Conservation (phyloP, 192 early-diverging fungal genomes). For the Backusella mclennaniae region DNA sequence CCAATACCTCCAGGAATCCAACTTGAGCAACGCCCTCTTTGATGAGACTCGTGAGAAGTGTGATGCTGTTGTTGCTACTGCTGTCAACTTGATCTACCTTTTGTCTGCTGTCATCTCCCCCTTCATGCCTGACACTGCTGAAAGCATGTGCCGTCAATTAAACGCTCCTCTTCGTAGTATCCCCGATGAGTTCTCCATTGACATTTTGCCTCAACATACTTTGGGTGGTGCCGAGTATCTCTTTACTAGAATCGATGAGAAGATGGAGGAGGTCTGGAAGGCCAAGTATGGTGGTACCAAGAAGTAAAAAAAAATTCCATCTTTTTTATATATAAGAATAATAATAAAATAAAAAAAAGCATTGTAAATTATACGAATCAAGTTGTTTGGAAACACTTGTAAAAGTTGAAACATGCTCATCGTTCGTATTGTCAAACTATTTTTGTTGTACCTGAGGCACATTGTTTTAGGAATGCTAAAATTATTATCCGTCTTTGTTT, state of each 20-base stretch:
- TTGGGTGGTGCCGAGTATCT: conserved; percentile 89
- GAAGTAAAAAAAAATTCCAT: not conserved
- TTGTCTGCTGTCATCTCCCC: conserved; percentile 85
- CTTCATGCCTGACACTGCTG: conserved; percentile 88
- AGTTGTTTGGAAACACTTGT: not conserved
- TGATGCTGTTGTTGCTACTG: conserved; percentile 81
- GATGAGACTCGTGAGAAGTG: conserved; percentile 72
- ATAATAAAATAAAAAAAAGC: not conserved
- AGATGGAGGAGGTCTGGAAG: conserved; percentile 76
- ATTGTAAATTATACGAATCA: not conserved
- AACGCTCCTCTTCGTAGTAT: conserved; percentile 78
- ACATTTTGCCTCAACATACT: conserved; percentile 79
- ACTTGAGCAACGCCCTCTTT: conserved; percentile 89
- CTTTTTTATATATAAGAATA: not conserved
- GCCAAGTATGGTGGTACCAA: conserved; percentile 61
- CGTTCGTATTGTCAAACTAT: not conserved
- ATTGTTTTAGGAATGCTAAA: not conserved
- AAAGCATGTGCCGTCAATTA: conserved; percentile 78
- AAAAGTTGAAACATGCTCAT: not conserved
- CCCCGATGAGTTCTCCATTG: conserved; percentile 72
- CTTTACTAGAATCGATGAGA: conserved; percentile 88
- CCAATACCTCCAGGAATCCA: conserved; percentile 91
- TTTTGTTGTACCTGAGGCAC: not conserved
- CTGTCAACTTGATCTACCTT: conserved; percentile 89
- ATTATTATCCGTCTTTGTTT: not conserved